These are phyloP conservation scores for Suillus placidus DNA, from an alignment of 768 basidiomycete genomes.

Conservation along the genomic window DNA sequence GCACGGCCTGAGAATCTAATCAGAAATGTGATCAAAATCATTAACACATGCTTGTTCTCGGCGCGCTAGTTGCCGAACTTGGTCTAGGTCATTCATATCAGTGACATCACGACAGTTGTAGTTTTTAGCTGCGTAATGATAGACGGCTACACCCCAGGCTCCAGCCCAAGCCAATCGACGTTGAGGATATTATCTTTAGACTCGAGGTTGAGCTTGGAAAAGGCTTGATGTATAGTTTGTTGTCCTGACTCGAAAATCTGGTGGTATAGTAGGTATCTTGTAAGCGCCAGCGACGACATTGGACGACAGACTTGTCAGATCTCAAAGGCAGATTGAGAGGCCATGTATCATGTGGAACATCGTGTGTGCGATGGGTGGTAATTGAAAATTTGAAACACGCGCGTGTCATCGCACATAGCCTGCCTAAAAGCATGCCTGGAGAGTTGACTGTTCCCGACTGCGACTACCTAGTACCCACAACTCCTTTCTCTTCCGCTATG, in stretches of 20 bases:
- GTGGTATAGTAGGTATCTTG: not conserved
- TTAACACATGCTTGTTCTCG: no score
- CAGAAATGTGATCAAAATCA: not conserved
- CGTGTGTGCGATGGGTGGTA: not conserved
- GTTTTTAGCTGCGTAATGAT: not conserved
- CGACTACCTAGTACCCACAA: not conserved
- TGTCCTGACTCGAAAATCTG: not conserved
- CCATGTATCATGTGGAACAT: not conserved
- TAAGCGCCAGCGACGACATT: not conserved
- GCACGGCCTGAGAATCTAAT: not conserved
- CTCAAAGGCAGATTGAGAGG: not conserved
- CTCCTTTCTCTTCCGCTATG: constrained; percentile 21
- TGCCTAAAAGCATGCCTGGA: constrained; percentile 3
- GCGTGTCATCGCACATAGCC: not conserved
- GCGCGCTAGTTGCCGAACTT: not conserved
- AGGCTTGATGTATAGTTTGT: not conserved
- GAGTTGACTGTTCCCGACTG: constrained; percentile 10
- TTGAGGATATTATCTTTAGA: not conserved
- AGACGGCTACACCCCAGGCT: not conserved
- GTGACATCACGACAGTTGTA: not conserved
- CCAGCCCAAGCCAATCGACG: not conserved
- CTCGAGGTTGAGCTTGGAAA: not conserved
- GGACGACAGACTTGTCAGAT: not conserved
- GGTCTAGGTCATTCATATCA: not conserved
- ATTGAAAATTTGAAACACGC: not conserved